phyloP scores from a whole-genome alignment of 2,329 filamentous ascomycete genomes.

The Cercospora nicotianae region DNA sequence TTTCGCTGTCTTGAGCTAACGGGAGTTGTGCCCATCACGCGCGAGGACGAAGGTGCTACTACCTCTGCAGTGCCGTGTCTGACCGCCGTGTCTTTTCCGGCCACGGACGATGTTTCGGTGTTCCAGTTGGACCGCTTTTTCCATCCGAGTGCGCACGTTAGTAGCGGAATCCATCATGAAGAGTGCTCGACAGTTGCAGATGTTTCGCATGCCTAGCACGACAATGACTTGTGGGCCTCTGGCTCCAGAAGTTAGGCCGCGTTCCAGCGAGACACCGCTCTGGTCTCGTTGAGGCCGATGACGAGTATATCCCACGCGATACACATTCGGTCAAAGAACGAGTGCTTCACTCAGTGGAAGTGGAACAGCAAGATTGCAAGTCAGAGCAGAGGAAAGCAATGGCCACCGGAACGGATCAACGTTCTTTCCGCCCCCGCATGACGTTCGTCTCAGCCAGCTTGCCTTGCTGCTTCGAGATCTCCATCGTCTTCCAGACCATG shows the following conservation, averaged over 20 bases:
- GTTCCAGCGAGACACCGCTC: not conserved
- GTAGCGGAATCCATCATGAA: not conserved
- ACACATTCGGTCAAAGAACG: not conserved
- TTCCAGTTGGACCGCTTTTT: not conserved
- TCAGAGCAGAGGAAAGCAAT: not conserved
- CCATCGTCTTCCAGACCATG: not conserved
- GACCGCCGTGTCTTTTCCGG: not conserved
- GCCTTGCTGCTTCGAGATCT: not conserved
- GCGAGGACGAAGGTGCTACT: not conserved
- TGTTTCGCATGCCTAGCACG: not conserved
- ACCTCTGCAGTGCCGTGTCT: not conserved
- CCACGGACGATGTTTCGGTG: not conserved
- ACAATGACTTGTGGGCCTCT: not conserved
- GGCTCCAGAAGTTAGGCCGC: not conserved
- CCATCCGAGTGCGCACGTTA: not conserved
- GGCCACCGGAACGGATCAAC: not conserved
- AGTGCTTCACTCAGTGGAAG: not conserved
- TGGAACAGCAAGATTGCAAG: not conserved
- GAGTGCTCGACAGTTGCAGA: not conserved
- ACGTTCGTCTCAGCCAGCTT: not conserved
- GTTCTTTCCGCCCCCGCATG: not conserved
- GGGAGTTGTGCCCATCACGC: not conserved
- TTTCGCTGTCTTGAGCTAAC: not conserved
- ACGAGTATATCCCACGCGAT: not conserved
- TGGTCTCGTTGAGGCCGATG: not conserved